Base-by-base conservation (phyloP, 331 rosid species). In the Spiraea crenata region DNA sequence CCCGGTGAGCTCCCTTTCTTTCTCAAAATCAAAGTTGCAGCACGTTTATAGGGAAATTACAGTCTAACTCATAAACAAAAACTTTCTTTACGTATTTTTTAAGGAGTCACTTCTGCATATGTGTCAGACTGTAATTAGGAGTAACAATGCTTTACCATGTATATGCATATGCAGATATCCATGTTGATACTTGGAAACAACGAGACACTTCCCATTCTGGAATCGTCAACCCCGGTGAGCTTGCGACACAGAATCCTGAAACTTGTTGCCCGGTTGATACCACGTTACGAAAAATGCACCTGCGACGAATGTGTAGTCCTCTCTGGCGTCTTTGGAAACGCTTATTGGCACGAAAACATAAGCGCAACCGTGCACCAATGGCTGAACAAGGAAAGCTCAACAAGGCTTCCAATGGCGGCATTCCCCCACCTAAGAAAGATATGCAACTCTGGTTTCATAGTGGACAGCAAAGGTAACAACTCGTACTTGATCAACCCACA, bases 371-470 rank as follows among this genome's bases (percentile, higher is more conserved):
- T 80, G 75, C 77, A 70, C 59, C 71, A 70, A 52, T 75, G 83
- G 83, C 65, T 80, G n/a, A 64, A 66, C 65, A 57, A 80, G 76
- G 65, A 80, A 70, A 80, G 68, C 63, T 12, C 68, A 44, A 64
- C 55, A 50, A 35, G 47, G 57, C 80, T 79, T 54, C 83, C 83
- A n/a, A 79, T 74, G 83, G 80, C 80, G 10, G 80, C 73, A 35
- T 79, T 79, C 70, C 80, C 79, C 46, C 83, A 80, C 58, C 77
- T 80, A 45, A 70, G 80, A 57, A 63, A 51, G 49, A 80, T 80
- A 9, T 80, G 76, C 71, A 70, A 74, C 7, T 56, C 74, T 5
- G 83, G 80, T 50, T 74, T 70, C 20, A 70, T 79, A 1, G 69
- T 79, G 12, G 80, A 80, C 61, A 45, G 68, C 56, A 65, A 59